Conservation (phyloP, 78 protist species). For the Polysphondylium violaceum region DNA sequence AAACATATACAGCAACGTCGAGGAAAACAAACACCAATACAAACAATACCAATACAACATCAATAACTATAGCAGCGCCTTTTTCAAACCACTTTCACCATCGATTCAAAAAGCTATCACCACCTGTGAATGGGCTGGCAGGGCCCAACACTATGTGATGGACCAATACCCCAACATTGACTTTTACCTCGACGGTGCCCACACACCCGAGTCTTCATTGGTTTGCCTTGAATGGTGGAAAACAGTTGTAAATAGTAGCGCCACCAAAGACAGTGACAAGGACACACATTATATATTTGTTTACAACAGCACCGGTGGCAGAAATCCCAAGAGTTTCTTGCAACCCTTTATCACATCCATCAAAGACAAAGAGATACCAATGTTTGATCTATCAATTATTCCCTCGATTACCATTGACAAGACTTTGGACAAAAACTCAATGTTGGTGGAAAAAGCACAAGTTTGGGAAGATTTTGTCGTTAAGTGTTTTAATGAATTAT, state of each 20-base stretch:
- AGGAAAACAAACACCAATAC: not conserved
- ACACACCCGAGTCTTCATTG: constrained; percentile 85
- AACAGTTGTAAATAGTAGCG: not conserved
- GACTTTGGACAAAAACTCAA: not conserved
- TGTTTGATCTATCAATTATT: not conserved
- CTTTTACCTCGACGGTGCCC: constrained; percentile 92
- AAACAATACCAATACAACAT: not conserved
- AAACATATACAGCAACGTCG: not conserved
- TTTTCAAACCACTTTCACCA: constrained; percentile 17
- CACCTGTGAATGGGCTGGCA: constrained; percentile 79
- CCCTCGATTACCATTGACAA: constrained; percentile 2
- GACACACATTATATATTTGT: constrained; percentile 46
- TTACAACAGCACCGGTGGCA: constrained; percentile 80
- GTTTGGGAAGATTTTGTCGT: constrained; percentile 40
- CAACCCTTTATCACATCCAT: constrained; percentile 35
- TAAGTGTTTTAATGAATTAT: not conserved
- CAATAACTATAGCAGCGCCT: constrained; percentile 19
- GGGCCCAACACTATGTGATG: constrained; percentile 75
- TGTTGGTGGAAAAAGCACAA: not conserved
- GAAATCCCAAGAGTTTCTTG: constrained; percentile 75
- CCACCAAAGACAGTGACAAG: not conserved
- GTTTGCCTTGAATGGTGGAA: constrained; percentile 87
- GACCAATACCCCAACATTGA: constrained; percentile 21
- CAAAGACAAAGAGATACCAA: constrained; percentile 6
- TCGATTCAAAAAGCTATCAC: constrained; percentile 41